Percentiles rank a stretch among this genome's conserved stretches.
Evolutionary conservation across 2,329 filamentous ascomycete genomes (phyloP).

Genomic region (Phialophora expanda): DNA sequence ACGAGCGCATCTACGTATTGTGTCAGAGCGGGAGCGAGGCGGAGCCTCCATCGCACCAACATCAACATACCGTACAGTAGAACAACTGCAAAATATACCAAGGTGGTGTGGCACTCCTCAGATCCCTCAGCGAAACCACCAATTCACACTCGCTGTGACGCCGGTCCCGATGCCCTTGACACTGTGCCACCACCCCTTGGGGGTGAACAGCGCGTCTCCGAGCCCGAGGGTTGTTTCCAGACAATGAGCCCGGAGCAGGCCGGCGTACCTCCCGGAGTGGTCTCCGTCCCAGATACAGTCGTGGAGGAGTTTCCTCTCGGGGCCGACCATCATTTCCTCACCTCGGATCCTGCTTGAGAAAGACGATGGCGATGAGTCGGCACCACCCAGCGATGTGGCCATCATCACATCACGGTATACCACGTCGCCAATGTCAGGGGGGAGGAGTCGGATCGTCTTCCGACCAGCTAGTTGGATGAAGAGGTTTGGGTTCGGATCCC

Average conservation of each 20-base stretch:
- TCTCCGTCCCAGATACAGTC: conserved; percentile 69
- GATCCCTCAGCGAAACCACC: conserved; percentile 73
- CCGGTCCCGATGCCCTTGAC: conserved; percentile 67
- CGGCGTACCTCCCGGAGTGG: conserved; percentile 23
- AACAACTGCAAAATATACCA: too few species aligned
- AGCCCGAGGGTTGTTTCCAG: conserved; percentile 63
- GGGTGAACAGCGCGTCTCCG: conserved; percentile 78
- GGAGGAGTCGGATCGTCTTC: conserved; percentile 75
- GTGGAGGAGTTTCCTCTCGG: conserved; percentile 70
- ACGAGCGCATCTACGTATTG: too few species aligned
- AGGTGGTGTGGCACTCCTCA: neutral
- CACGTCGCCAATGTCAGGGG: conserved; percentile 65
- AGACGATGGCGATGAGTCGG: conserved; percentile 31
- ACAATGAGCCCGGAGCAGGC: conserved; percentile 41
- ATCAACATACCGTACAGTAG: too few species aligned
- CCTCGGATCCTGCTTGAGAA: conserved; percentile 65
- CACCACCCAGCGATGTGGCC: conserved; percentile 32
- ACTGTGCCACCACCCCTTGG: conserved; percentile 86
- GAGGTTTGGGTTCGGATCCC: conserved; percentile 91
- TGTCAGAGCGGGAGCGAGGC: too few species aligned
- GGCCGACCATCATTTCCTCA: conserved; percentile 88
- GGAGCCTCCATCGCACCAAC: too few species aligned
- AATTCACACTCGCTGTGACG: conserved; percentile 71
- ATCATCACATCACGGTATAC: conserved; percentile 64
- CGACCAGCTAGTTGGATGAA: conserved; percentile 79